Conservation (phyloP, 805 yeast genomes). For the Candida pseudofarinosa region DNA sequence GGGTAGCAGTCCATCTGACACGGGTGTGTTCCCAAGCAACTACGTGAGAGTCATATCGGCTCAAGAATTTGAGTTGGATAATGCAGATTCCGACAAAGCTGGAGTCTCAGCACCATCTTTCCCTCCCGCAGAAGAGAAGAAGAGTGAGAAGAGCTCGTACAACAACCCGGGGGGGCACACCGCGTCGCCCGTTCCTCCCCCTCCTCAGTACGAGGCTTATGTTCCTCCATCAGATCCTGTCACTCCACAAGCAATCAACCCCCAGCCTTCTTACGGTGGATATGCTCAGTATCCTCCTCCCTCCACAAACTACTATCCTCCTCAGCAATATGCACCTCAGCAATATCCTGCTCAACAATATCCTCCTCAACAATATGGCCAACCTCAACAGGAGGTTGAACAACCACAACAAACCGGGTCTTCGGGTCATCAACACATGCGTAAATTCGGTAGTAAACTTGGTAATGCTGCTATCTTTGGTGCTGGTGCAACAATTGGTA, state of each 20-base stretch:
- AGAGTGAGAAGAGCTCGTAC: constrained; percentile 16
- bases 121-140: constrained; percentile 5
- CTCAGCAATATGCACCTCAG: constrained; percentile 22
- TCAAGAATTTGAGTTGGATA: constrained; percentile 21
- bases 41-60: constrained; percentile 54
- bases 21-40: constrained; percentile 88
- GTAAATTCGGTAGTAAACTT: constrained; percentile 71
- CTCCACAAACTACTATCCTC: constrained; percentile 44
- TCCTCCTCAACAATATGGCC: constrained; percentile 20
- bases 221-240: not conserved
- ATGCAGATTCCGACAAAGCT: constrained; percentile 7
- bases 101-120: constrained; percentile 7
- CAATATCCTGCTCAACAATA: constrained; percentile 16
- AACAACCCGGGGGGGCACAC: constrained; percentile 10
- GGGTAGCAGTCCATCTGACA: constrained; percentile 35
- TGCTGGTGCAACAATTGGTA: constrained; percentile 93
- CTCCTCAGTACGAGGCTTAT: constrained; percentile 12
- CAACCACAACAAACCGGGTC: constrained; percentile 6
- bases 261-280: constrained; percentile 30
- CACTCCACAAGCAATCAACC: constrained; percentile 7
- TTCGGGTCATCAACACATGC: constrained; percentile 31
- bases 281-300: constrained; percentile 51
- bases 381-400: constrained; percentile 14
- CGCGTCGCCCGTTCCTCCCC: constrained; percentile 16
- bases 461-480: constrained; percentile 95